A percentile compares a stretch with the other conserved stretches of the same genome.
Evolutionary conservation across 1,139 yeast genomes (phyloP).

Genomic region (Protomyces macrosporus): DNA sequence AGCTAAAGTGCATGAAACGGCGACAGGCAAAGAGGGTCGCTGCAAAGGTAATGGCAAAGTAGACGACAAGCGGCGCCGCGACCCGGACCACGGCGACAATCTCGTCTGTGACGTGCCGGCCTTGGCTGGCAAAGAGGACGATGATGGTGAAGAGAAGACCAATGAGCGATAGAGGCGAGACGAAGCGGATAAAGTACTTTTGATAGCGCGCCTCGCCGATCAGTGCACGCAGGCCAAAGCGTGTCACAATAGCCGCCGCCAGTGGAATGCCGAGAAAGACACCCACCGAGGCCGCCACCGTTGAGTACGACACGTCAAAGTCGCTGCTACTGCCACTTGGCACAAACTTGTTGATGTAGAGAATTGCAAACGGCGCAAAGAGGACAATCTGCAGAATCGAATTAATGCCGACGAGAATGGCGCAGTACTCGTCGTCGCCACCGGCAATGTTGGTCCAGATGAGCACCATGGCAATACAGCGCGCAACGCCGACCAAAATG

Average conservation of each 20-base stretch:
- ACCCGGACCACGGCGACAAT: constrained; percentile 52
- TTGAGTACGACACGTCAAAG: constrained; percentile 39
- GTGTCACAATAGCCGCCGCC: constrained; percentile 45
- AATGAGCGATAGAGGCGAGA: constrained; percentile 50
- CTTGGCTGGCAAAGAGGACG: constrained; percentile 52
- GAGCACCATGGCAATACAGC: constrained; percentile 60
- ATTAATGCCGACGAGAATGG: constrained; percentile 50
- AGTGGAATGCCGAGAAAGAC: constrained; percentile 56
- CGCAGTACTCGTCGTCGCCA: constrained; percentile 53
- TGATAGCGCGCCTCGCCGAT: constrained; percentile 38
- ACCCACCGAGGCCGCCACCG: constrained; percentile 51
- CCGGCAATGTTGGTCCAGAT: constrained; percentile 57
- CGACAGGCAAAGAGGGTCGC: constrained; percentile 40
- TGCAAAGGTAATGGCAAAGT: constrained; percentile 50
- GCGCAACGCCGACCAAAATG: constrained; percentile 55
- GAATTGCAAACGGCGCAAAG: constrained; percentile 52
- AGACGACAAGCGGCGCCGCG: constrained; percentile 48
- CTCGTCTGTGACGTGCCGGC: constrained; percentile 48
- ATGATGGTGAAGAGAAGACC: constrained; percentile 53
- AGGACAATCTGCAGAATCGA: constrained; percentile 51
- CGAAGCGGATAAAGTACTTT: constrained; percentile 41
- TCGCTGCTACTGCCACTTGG: constrained; percentile 28
- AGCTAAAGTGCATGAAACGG: constrained; percentile 41
- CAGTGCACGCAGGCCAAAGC: constrained; percentile 37
- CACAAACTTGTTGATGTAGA: constrained; percentile 38